Percentiles rank a stretch among this genome's conserved stretches.
phyloP scores from a whole-genome alignment of 768 basidiomycete species.

The Collybia sp. region DNA sequence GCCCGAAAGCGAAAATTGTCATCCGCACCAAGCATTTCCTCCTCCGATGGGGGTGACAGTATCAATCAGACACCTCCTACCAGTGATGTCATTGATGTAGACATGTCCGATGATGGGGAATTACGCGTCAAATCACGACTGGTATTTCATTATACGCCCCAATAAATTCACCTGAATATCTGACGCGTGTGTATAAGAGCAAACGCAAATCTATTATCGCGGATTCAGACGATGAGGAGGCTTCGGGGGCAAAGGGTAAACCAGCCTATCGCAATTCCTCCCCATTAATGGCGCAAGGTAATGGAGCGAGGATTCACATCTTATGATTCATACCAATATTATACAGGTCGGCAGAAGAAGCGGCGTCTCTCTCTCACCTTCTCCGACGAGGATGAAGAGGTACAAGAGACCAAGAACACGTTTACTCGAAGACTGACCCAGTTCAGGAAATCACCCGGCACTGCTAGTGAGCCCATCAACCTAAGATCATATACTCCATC shows the following conservation, averaged over 20 bases:
- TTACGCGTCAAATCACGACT: neutral
- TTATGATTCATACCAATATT: neutral
- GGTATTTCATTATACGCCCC: neutral
- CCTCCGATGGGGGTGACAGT: constrained; percentile 41
- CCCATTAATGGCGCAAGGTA: constrained; percentile 22
- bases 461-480: constrained; percentile 36
- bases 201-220: constrained; percentile 69
- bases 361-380: constrained; percentile 46
- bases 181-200: constrained; percentile 1
- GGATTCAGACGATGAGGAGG: constrained; percentile 68
- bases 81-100: constrained; percentile 74
- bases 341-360: constrained; percentile 51
- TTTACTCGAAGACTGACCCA: constrained; percentile 59
- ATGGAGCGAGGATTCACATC: too few species aligned
- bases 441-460: constrained; percentile 61
- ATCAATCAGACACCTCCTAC: constrained; percentile 62
- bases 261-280: constrained; percentile 29
- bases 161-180: too few species aligned
- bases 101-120: constrained; percentile 42
- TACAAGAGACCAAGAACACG: constrained; percentile 29
- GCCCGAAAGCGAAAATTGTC: constrained; percentile 30
- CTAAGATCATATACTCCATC: neutral
- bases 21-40: constrained; percentile 32
- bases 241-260: constrained; percentile 18
- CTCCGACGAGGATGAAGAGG: constrained; percentile 49